phyloP scores from a whole-genome alignment of 805 yeast species.

The Phaffomyces thermotolerans region DNA sequence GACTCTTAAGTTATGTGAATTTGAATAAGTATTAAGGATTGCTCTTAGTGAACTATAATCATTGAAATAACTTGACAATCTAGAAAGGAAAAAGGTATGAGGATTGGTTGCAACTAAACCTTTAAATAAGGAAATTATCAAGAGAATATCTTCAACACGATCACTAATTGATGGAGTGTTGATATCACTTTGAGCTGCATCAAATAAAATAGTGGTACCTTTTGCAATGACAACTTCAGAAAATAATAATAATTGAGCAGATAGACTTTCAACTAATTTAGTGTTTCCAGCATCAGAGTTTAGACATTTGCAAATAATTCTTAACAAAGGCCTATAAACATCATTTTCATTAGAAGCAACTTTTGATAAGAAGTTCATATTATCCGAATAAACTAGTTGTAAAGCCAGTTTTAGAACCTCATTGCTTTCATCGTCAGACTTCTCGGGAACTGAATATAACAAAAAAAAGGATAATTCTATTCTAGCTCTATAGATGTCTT shows the following conservation, averaged over 20 bases:
- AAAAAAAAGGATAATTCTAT: slow-evolving; percentile 56
- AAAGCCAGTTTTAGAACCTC: slow-evolving; percentile 27
- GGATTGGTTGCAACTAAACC: slow-evolving; percentile 44
- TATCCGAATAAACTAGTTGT: slow-evolving; percentile 40
- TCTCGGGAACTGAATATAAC: slow-evolving; percentile 11
- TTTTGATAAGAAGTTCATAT: slow-evolving; percentile 40
- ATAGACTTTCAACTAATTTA: slow-evolving; percentile 37
- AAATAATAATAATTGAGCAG: slow-evolving; percentile 46
- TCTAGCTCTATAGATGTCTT: slow-evolving; percentile 50
- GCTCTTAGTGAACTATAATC: slow-evolving; percentile 57
- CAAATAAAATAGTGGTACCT: slow-evolving; percentile 54
- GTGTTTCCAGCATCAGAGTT: slow-evolving; percentile 35
- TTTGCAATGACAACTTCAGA: slow-evolving; percentile 58
- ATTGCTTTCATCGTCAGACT: slow-evolving; percentile 11
- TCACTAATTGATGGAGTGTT: slow-evolving; percentile 31
- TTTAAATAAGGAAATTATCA: slow-evolving; percentile 59
- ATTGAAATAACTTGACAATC: slow-evolving; percentile 44
- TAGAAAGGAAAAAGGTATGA: slow-evolving; percentile 38
- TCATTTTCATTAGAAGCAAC: slow-evolving; percentile 33
- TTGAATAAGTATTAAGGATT: slow-evolving; percentile 57
- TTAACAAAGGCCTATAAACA: slow-evolving; percentile 51
- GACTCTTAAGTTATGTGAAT: slow-evolving; percentile 53
- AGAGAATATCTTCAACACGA: slow-evolving; percentile 55
- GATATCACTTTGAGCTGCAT: slow-evolving; percentile 52
- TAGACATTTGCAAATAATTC: slow-evolving; percentile 47